Evolutionary conservation across 2,329 filamentous ascomycete species (phyloP), one percentile per base, ranked within the genome.

Genomic region (Purpureocillium lavendulum): DNA sequence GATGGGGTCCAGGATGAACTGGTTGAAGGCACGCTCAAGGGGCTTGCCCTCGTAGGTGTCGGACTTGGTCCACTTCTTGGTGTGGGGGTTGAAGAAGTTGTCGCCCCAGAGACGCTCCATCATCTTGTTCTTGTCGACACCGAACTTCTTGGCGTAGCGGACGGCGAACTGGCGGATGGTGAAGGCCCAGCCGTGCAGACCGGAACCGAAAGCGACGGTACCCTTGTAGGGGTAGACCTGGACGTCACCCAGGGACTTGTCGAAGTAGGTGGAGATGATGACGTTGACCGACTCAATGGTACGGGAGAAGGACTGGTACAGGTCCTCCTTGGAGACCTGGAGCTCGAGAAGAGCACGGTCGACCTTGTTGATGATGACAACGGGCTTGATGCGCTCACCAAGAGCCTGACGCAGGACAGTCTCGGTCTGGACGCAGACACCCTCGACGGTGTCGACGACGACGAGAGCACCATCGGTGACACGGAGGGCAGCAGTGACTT

Each of bases 281-380:
- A 98, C 92, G 80, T 98, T 98, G 68, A 98, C 92, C 62, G 90
- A 97, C 83, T 98, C 92, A 62, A 98, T 89, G 67, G 92, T 95
- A 83, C 90, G 86, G 51, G 87, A 89, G 84, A 98, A 98, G 67
- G 90, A 95, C 79, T 97, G 90, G 83, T 95, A 98, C 55, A 98
- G 76, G 65, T 98, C 92, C 75, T 98, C 92, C 83, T 97, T 96
- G 71, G 80, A 83, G 63, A 96, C 83, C 77, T 98, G 92, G 51
- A 98, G 82, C 75, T 98, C 92, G 67, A 98, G 88, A 64, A 98
- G 87, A 72, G 92, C 89, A 75, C 92, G 90, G 67, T 98, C 92
- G 70, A 98, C 92, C 85, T 98, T 98, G 88, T 98, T 98, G 82
- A 98, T 96, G 72, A 96, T 85, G 66, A 96, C 81, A 62, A 98